Conservation (phyloP, 2,329 filamentous ascomycete species). For the Beauveria australis region DNA sequence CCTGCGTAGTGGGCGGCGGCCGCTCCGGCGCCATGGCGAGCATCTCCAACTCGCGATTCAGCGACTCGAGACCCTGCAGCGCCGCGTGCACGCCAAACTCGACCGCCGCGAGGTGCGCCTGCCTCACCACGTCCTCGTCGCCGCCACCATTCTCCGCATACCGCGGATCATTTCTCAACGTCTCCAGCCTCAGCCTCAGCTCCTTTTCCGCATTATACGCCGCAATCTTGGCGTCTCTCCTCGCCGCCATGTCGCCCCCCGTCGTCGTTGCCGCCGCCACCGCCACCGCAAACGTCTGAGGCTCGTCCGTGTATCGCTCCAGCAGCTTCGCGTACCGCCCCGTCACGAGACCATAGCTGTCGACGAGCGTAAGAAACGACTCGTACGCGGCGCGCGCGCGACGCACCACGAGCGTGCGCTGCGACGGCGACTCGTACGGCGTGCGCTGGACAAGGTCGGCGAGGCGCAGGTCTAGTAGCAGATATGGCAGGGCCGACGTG, state of each 20-base stretch:
- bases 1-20: constrained; percentile 9
- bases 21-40: constrained; percentile 63
- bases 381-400: constrained; percentile 66
- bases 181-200: constrained; percentile 72
- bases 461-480: constrained; percentile 68
- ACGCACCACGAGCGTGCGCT: constrained; percentile 56
- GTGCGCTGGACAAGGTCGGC: constrained; percentile 71
- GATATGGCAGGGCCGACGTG: constrained; percentile 77
- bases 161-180: constrained; percentile 34
- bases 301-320: constrained; percentile 64
- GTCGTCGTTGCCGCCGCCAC: constrained; percentile 35
- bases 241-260: constrained; percentile 50
- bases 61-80: constrained; percentile 79
- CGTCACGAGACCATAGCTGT: constrained; percentile 68
- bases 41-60: constrained; percentile 78
- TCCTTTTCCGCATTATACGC: constrained; percentile 81
- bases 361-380: constrained; percentile 65
- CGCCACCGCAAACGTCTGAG: constrained; percentile 59
- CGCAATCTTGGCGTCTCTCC: constrained; percentile 76
- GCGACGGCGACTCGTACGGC: constrained; percentile 40
- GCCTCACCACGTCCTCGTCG: constrained; percentile 78
- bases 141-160: constrained; percentile 57
- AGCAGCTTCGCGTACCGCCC: constrained; percentile 59
- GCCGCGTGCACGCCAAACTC: constrained; percentile 66
- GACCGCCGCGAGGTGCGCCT: constrained; percentile 70